Evolutionary conservation across 805 yeast genomes (phyloP), one percentile per base, ranked within the genome.

Genomic region (Isabelozyma gotoi): DNA sequence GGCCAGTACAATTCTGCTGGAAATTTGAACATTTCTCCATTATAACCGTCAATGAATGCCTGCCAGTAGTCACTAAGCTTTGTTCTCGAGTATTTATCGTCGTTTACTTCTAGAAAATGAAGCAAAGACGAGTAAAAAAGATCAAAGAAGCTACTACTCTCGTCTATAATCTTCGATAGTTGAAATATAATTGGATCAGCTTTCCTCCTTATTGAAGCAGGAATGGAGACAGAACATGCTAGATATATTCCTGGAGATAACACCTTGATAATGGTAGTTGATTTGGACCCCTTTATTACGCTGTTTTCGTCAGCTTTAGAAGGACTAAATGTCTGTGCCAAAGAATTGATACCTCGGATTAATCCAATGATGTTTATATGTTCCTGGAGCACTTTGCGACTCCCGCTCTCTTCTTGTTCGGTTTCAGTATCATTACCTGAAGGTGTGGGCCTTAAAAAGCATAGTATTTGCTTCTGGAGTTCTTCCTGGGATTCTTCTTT

Each of bases 331-430:
- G 56, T 63, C 3, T 46, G 40, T 7, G 60, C 57, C 37, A 71
- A 54, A 18, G 68, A 59, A 36, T 55, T 58, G 2, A 68, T 56
- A 3, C 76, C 76, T 36, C 70, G 59, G 7, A 68, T 51, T 14
- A 71, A 46, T 0, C 76, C 75, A 7, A 71, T 48, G 2, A 62
- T 44, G 21, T 63, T 58, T 21, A 69, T 36, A 33, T 65, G 64
- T 33, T 63, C 65, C 10, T 51, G 41, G 15, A 40, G 47, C 4
- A 39, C 39, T 12, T 43, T 42, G 16, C 42, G 45, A 31, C 2
- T 43, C 42, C 6, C 42, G 49, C 2, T 44, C 46, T 4, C 29
- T n/a, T 24, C 4, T 7, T 24, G 29, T 24, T 24, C 29, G 29
- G 10, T n/a, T n/a, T n/a, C n/a, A n/a, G n/a, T n/a, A n/a, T n/a